phyloP scores from a whole-genome alignment of 768 basidiomycete genomes.

The Phlebiopsis flavidoalba region DNA sequence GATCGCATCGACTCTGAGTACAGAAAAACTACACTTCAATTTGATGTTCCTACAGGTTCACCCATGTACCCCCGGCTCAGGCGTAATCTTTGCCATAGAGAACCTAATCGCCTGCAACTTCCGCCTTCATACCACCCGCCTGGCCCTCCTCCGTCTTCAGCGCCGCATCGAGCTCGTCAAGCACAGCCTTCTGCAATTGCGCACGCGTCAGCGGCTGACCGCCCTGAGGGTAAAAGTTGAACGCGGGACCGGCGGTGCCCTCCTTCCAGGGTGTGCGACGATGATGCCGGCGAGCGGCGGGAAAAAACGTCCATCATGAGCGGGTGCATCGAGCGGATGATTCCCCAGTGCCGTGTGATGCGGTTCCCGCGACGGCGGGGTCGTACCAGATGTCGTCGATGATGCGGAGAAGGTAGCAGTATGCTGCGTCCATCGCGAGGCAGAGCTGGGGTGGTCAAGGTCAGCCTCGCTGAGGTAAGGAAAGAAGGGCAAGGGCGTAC shows the following conservation, averaged over 20 bases:
- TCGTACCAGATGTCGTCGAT: constrained; percentile 11
- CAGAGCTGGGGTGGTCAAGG: constrained; percentile 7
- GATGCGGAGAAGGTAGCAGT: constrained; percentile 17
- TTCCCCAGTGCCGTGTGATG: too few species aligned
- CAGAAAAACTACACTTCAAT: too few species aligned
- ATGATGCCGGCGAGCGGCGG: too few species aligned
- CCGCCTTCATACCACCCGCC: background rate
- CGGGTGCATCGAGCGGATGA: too few species aligned
- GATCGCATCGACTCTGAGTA: too few species aligned
- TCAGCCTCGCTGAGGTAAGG: background rate
- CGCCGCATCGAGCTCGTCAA: background rate
- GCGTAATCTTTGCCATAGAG: background rate
- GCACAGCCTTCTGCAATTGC: background rate
- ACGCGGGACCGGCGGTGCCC: background rate
- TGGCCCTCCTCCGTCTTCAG: background rate
- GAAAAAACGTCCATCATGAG: too few species aligned
- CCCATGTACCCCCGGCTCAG: too few species aligned
- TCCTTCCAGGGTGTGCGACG: too few species aligned
- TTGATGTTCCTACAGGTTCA: too few species aligned
- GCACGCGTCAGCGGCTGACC: background rate
- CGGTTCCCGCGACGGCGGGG: too few species aligned
- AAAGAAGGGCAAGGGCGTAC: background rate
- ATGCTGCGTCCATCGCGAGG: constrained; percentile 14
- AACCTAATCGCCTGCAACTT: background rate
- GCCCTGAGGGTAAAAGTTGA: background rate